These are phyloP conservation scores for Aspergillus sp. DNA, from an alignment of 2,329 filamentous ascomycete species.

Conservation along the genomic window DNA sequence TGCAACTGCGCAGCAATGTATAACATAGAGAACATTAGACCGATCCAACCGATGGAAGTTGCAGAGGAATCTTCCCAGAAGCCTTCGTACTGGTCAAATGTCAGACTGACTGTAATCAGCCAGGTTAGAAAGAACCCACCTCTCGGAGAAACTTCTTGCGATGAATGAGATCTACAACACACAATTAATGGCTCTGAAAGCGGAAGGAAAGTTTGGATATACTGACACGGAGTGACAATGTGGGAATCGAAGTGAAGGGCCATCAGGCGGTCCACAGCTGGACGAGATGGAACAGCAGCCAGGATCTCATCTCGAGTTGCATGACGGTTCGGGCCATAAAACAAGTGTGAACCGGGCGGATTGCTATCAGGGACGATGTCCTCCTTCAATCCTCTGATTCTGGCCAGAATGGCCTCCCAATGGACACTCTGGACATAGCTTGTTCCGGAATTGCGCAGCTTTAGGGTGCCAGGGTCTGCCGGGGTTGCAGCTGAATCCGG, in stretches of 20 bases:
- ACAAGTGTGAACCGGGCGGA: background rate
- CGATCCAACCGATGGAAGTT: background rate
- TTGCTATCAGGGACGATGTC: background rate
- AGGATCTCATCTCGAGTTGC: background rate
- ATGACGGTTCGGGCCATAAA: background rate
- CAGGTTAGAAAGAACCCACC: background rate
- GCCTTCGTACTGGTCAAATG: background rate
- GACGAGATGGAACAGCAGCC: background rate
- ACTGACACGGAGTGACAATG: background rate
- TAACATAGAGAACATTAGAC: background rate
- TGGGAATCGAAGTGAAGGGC: background rate
- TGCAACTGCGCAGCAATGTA: background rate
- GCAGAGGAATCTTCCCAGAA: background rate
- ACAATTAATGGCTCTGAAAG: background rate
- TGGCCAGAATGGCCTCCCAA: background rate
- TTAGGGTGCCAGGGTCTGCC: background rate
- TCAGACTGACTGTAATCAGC: background rate
- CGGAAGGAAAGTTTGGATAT: background rate
- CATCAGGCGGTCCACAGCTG: background rate
- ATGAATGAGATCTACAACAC: background rate
- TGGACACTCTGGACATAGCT: background rate
- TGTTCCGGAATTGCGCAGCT: background rate
- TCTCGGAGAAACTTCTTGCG: background rate
- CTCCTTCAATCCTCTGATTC: background rate
- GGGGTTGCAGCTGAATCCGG: background rate